Evolutionary conservation across 495 filamentous ascomycete genomes (phyloP).

Genomic region (Penicillium antarcticum): DNA sequence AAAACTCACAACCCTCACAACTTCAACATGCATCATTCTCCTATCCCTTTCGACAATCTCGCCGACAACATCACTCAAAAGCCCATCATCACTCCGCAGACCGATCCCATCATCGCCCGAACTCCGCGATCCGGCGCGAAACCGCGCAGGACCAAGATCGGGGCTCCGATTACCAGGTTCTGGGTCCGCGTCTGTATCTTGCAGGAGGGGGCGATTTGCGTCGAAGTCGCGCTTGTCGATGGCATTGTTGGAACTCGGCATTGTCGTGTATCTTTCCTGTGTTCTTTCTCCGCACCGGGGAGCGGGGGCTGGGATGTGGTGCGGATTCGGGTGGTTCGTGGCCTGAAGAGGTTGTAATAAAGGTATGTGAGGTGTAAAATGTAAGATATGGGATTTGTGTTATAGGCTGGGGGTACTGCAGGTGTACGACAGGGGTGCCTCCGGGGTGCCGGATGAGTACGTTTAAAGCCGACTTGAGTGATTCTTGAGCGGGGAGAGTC

Average conservation of each 20-base stretch:
- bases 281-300: conserved; percentile 2
- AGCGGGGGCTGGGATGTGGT: neutral
- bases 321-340: neutral
- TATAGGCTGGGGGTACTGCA: neutral
- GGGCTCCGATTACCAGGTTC: conserved; percentile 10
- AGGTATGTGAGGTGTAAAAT: neutral
- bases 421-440: neutral
- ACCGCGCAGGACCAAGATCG: neutral
- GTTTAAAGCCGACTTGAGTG: neutral
- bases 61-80: conserved; percentile 59
- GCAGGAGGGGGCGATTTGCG: conserved; percentile 43
- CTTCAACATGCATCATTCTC: conserved; percentile 46
- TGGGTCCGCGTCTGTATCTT: conserved; percentile 29
- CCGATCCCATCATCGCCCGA: conserved; percentile 8
- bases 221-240: conserved; percentile 64
- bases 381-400: neutral
- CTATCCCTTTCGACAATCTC: conserved; percentile 59
- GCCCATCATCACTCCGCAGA: conserved; percentile 46
- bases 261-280: conserved; percentile 4
- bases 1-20: conserved; percentile 55
- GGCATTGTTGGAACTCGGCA: conserved; percentile 27
- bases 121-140: conserved; percentile 18
- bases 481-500: conserved; percentile 13
- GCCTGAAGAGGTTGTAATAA: neutral
- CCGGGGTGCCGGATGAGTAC: neutral